A percentile compares a stretch with the other conserved stretches of the same genome.
phyloP scores from a whole-genome alignment of 2,329 filamentous ascomycete genomes.

The Myrmaecium sp. region DNA sequence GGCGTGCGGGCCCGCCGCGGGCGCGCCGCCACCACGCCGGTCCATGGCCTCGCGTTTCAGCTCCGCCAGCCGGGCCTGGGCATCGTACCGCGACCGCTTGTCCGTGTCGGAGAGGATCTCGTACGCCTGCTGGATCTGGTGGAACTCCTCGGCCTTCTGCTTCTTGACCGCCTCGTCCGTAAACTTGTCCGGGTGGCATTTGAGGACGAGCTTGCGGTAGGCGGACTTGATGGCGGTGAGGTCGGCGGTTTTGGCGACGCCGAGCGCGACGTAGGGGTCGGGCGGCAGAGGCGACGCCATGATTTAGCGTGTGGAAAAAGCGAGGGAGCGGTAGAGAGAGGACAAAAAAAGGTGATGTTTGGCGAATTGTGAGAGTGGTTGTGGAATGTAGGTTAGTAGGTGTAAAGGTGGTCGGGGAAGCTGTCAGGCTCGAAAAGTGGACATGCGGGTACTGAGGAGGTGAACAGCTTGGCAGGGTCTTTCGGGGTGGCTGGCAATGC shows the following conservation, averaged over 20 bases:
- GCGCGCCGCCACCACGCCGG: slow-evolving; percentile 22
- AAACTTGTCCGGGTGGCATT: slow-evolving; percentile 84
- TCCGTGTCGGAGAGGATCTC: slow-evolving; percentile 70
- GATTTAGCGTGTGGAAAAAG: too few relatives aligned
- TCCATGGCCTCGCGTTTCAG: slow-evolving; percentile 39
- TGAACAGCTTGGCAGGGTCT: too few relatives aligned
- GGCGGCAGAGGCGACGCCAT: slow-evolving; percentile 32
- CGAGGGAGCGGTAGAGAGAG: too few relatives aligned
- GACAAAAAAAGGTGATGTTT: too few relatives aligned
- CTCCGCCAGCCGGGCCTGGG: slow-evolving; percentile 50
- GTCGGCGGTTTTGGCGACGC: slow-evolving; percentile 55
- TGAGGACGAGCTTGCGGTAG: slow-evolving; percentile 72
- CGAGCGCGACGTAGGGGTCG: slow-evolving; percentile 68
- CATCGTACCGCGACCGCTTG: slow-evolving; percentile 60
- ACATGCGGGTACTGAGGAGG: too few relatives aligned
- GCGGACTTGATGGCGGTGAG: slow-evolving; percentile 57
- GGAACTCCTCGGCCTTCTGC: slow-evolving; percentile 72
- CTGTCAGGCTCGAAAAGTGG: too few relatives aligned
- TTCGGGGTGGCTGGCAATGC: too few relatives aligned
- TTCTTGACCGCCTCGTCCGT: slow-evolving; percentile 61
- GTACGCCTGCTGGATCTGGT: slow-evolving; percentile 83
- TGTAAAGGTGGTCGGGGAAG: too few relatives aligned
- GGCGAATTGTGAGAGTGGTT: too few relatives aligned
- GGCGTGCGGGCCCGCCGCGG: slow-evolving; percentile 45
- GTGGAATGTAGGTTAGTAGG: too few relatives aligned